These are phyloP conservation scores for Hansenula lynferdii DNA, from an alignment of 1,139 yeast species.

Conservation along the genomic window DNA sequence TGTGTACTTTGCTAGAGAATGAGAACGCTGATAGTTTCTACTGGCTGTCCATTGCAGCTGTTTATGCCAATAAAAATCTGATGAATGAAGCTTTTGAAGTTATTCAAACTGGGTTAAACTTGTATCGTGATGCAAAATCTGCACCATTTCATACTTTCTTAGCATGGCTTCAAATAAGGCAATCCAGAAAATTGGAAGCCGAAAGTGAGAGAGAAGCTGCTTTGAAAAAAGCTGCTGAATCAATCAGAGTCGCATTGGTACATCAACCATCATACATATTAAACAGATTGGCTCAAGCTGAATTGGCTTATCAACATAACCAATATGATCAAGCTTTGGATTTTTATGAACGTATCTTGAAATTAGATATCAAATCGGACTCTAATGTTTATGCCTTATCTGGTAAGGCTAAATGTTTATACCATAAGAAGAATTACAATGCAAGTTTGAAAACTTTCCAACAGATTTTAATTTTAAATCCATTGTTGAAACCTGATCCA, in stretches of 20 bases:
- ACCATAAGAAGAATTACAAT: constrained; percentile 66
- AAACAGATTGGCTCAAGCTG: constrained; percentile 59
- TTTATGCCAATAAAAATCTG: constrained; percentile 63
- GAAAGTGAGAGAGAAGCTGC: constrained; percentile 23
- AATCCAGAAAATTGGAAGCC: constrained; percentile 34
- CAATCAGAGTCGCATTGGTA: constrained; percentile 30
- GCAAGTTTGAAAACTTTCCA: constrained; percentile 81
- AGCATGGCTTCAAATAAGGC: constrained; percentile 69
- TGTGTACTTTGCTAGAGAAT: constrained; percentile 70
- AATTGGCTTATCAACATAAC: constrained; percentile 40
- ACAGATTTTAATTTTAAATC: constrained; percentile 71
- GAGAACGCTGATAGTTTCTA: constrained; percentile 72
- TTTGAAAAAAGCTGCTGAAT: constrained; percentile 28
- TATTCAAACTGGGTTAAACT: constrained; percentile 53
- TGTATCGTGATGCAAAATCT: constrained; percentile 35
- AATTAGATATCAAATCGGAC: constrained; percentile 29
- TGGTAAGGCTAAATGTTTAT: constrained; percentile 80
- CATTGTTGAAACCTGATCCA: constrained; percentile 83
- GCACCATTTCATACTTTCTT: constrained; percentile 60
- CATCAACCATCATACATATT: constrained; percentile 40
- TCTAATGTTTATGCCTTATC: constrained; percentile 72
- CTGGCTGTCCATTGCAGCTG: constrained; percentile 82
- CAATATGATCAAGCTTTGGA: constrained; percentile 64
- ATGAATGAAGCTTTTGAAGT: constrained; percentile 62
- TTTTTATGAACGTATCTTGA: constrained; percentile 50